phyloP scores from a whole-genome alignment of 352 stramenopile species.

The Phytopythium delawarense region DNA sequence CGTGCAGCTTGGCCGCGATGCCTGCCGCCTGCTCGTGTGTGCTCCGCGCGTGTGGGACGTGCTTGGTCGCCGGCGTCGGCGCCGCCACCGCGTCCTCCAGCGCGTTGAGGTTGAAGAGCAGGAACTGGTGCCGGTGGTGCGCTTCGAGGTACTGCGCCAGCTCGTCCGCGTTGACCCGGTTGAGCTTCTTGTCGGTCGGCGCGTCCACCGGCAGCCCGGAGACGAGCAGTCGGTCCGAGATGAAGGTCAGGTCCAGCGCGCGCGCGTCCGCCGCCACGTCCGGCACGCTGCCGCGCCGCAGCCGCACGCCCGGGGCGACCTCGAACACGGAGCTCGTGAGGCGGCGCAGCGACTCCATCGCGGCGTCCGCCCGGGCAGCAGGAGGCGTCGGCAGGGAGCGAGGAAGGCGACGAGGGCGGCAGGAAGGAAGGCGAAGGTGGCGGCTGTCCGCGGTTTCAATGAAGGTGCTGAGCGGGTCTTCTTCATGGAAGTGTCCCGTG shows the following conservation, averaged over 20 bases:
- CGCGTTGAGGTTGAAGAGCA: slow-evolving; percentile 81
- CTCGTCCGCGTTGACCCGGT: slow-evolving; percentile 69
- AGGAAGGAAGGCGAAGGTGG: no score
- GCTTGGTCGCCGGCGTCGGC: not conserved
- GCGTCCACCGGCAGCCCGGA: slow-evolving; percentile 45
- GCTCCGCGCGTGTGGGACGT: not conserved
- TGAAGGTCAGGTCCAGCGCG: slow-evolving; percentile 67
- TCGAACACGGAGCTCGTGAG: slow-evolving; percentile 75
- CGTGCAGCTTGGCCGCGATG: slow-evolving; percentile 53
- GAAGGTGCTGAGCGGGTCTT: no score
- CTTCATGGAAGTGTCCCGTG: not conserved
- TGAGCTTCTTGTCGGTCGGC: slow-evolving; percentile 66
- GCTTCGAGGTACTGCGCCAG: slow-evolving; percentile 55
- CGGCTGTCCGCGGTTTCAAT: no score
- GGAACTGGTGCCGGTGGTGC: slow-evolving; percentile 50
- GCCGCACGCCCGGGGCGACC: slow-evolving; percentile 23
- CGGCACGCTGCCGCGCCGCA: slow-evolving; percentile 31
- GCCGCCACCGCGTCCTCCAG: slow-evolving; percentile 27
- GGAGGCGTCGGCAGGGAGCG: not conserved
- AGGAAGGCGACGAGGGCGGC: not conserved
- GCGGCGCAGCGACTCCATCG: slow-evolving; percentile 69
- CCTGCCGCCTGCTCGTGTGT: not conserved
- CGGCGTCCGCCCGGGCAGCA: not conserved
- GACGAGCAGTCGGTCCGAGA: slow-evolving; percentile 64
- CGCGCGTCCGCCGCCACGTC: slow-evolving; percentile 24